Evolutionary conservation across 352 stramenopile species (phyloP), one percentile per base, ranked within the genome.

Genomic region (Globisporangium lucens): DNA sequence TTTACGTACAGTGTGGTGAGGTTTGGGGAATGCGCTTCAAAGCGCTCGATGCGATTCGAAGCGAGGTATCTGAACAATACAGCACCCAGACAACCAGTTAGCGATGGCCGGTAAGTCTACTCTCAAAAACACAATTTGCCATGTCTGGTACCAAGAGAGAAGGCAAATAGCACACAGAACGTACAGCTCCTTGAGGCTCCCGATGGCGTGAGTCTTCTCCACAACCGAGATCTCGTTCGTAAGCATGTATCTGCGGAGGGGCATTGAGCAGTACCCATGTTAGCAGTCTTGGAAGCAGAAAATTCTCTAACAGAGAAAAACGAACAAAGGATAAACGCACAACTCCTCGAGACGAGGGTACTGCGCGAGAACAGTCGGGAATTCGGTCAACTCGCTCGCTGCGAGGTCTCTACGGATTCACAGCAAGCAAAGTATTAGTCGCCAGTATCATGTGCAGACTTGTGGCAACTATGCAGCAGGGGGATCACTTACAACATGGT

Each of bases 41-140:
- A 74, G 10, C 58, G 69, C 20, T 51, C 53, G 43, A 78, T 74
- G 46, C 67, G 67, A 36, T 74, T 78, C 57, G 64, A 60, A 24
- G 69, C 64, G 59, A 78, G 61, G 24, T 69, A 60, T 22, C 69
- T 78, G 36, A 9, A 43, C 2, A 56, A 27, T 24, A 24, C 24
- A 24, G 24, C 13, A 65, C 58, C 7, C 55, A 47, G 4, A 57
- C 27, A 70, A 27, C 24, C 15, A 64, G n/a, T 30, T 56, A 56
- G 59, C 27, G 17, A 47, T 27, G 62, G 29, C 29, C 29, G 29
- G 20, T 29, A 35, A 4, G 3, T 30, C 29, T 30, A 30, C 29
- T 30, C 3, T 30, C 29, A 30, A 30, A 30, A 30, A 30, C 29
- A 30, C 29, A 30, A 30, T 30, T 30, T 30, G 29, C 3, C 29